These are phyloP conservation scores for Lentinula lateritia DNA, from an alignment of 768 basidiomycete genomes.

Conservation along the genomic window DNA sequence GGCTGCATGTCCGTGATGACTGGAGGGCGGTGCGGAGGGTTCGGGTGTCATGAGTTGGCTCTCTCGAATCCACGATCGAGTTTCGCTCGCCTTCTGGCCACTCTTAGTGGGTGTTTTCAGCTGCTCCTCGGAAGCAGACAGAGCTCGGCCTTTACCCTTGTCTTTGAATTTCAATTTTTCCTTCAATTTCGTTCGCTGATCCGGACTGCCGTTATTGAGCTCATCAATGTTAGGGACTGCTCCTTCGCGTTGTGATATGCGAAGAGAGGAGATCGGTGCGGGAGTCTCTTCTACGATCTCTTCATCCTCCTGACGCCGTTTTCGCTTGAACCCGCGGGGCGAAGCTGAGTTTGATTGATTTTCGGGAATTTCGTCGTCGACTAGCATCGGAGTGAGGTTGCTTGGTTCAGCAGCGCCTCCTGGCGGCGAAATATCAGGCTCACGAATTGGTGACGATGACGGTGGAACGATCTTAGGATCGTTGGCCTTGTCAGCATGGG, in stretches of 20 bases:
- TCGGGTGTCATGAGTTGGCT: constrained; percentile 15
- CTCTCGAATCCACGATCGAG: not conserved
- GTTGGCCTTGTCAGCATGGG: too few species aligned
- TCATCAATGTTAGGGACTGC: not conserved
- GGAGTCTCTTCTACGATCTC: not conserved
- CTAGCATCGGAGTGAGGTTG: not conserved
- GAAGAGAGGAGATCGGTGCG: not conserved
- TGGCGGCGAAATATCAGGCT: not conserved
- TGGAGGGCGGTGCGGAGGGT: constrained; percentile 10
- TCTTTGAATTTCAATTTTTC: too few species aligned
- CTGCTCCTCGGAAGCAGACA: not conserved
- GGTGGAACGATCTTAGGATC: not conserved
- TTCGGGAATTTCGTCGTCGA: not conserved
- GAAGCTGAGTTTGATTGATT: not conserved
- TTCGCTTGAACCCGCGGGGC: not conserved
- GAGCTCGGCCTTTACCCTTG: not conserved
- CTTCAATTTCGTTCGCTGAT: not conserved
- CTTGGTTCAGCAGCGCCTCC: not conserved
- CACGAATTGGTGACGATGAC: not conserved
- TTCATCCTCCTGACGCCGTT: not conserved
- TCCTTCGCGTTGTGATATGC: not conserved
- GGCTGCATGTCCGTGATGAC: not conserved
- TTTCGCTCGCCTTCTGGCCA: not conserved
- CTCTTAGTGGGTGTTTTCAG: not conserved
- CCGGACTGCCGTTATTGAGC: too few species aligned